A percentile compares a stretch with the other conserved stretches of the same genome.
Conservation (phyloP, 169 alveolate species). For the Prorocentrum cordatum region DNA sequence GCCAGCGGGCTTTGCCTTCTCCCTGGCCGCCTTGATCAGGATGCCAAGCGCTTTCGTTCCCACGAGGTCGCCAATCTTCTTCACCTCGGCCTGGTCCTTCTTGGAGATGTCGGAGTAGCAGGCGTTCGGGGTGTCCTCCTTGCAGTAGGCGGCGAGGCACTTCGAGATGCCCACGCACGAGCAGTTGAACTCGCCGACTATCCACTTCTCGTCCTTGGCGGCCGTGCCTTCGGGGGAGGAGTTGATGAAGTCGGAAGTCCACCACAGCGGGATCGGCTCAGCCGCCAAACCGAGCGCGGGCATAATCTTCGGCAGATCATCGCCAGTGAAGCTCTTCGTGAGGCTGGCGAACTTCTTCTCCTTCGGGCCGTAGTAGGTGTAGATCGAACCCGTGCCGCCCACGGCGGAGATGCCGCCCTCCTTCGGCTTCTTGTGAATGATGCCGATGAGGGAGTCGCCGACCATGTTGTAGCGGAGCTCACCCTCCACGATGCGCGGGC, state of each 20-base stretch:
- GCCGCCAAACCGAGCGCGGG: no score
- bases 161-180: no score
- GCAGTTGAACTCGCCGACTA: no score
- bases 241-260: no score
- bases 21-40: conserved; percentile 21
- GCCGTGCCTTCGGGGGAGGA: no score
- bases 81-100: neutral
- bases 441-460: neutral
- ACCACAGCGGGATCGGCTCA: no score
- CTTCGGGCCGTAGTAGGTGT: neutral
- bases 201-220: no score
- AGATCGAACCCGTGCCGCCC: neutral
- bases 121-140: conserved; percentile 1
- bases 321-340: neutral
- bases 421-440: conserved; percentile 37
- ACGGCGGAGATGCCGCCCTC: neutral
- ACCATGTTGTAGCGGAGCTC: conserved; percentile 12
- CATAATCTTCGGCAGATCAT: no score
- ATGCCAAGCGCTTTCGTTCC: conserved; percentile 29
- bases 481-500: conserved; percentile 35
- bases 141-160: no score
- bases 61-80: conserved; percentile 50
- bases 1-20: neutral
- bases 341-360: conserved; percentile 2
- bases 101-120: neutral